These are phyloP conservation scores for Candida neerlandica DNA, from an alignment of 1,139 yeast species.

Conservation along the genomic window DNA sequence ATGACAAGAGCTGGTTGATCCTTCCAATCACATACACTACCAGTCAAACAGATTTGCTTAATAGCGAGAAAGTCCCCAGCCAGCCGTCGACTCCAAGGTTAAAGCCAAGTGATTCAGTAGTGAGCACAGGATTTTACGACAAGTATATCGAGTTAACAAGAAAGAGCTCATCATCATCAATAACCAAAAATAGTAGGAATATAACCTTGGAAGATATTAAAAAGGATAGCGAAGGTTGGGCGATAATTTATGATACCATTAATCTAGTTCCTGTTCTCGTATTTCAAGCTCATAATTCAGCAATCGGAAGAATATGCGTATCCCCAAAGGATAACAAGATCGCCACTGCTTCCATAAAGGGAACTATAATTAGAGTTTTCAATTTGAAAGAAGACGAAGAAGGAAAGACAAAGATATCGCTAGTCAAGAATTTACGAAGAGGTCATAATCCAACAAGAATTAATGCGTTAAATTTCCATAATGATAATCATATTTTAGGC, in stretches of 20 bases:
- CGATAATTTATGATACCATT: constrained; percentile 62
- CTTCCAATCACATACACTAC: constrained; percentile 32
- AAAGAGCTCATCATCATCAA: constrained; percentile 7
- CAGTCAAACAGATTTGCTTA: constrained; percentile 35
- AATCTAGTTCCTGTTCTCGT: constrained; percentile 56
- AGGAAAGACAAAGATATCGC: constrained; percentile 23
- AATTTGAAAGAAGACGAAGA: constrained; percentile 15
- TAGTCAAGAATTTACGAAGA: constrained; percentile 60
- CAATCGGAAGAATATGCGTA: constrained; percentile 47
- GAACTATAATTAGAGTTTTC: constrained; percentile 67
- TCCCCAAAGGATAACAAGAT: constrained; percentile 55
- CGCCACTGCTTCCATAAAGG: constrained; percentile 72
- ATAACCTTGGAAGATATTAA: constrained; percentile 31
- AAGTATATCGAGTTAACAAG: constrained; percentile 14
- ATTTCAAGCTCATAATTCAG: constrained; percentile 60
- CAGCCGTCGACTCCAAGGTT: constrained; percentile 16
- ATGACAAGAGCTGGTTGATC: constrained; percentile 51
- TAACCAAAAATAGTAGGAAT: constrained; percentile 13
- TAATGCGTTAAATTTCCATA: constrained; percentile 56
- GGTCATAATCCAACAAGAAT: constrained; percentile 68
- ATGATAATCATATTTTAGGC: constrained; percentile 54
- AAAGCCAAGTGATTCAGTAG: constrained; percentile 24
- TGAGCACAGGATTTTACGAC: constrained; percentile 11
- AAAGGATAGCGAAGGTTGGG: constrained; percentile 39
- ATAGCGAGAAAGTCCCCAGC: constrained; percentile 14